A percentile compares a stretch with the other conserved stretches of the same genome.
Evolutionary conservation across 2,329 filamentous ascomycete genomes (phyloP).

Genomic region (Ceratocystis alfenasii): DNA sequence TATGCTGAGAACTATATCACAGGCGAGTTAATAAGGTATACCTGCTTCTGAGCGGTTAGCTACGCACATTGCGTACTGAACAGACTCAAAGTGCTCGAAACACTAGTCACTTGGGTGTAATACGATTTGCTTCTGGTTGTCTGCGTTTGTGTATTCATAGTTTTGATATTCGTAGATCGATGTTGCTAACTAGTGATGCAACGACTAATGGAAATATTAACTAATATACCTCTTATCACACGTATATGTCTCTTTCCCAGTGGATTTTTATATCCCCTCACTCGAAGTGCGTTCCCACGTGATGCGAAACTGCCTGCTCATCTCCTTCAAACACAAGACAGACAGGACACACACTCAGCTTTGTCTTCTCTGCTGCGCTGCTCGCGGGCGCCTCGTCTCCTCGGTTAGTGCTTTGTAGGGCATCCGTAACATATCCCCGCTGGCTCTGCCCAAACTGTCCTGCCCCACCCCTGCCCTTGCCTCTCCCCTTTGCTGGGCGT

Average conservation of each 20-base stretch:
- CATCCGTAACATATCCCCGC: neutral
- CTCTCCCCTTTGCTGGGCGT: conserved; percentile 28
- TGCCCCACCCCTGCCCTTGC: neutral
- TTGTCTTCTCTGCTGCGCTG: neutral
- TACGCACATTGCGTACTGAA: neutral
- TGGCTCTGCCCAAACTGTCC: neutral
- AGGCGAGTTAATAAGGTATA: neutral
- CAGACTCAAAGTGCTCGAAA: neutral
- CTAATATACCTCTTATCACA: neutral
- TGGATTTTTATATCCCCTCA: neutral
- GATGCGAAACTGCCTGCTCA: conserved; percentile 53
- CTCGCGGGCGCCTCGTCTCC: neutral
- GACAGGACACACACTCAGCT: conserved; percentile 45
- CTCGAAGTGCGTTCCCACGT: conserved; percentile 49
- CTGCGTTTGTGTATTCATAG: neutral
- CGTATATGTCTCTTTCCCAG: neutral
- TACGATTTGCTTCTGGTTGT: neutral
- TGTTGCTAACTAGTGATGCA: neutral
- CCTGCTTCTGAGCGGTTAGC: neutral
- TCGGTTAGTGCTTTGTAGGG: neutral
- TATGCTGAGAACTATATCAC: conserved; percentile 4
- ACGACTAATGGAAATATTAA: neutral
- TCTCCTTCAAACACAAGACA: conserved; percentile 57
- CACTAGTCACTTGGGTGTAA: neutral
- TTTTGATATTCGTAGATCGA: neutral